Evolutionary conservation across 257 asterid species (phyloP), one percentile per base, ranked within the genome.

Genomic region (Jacaranda mimosifolia): DNA sequence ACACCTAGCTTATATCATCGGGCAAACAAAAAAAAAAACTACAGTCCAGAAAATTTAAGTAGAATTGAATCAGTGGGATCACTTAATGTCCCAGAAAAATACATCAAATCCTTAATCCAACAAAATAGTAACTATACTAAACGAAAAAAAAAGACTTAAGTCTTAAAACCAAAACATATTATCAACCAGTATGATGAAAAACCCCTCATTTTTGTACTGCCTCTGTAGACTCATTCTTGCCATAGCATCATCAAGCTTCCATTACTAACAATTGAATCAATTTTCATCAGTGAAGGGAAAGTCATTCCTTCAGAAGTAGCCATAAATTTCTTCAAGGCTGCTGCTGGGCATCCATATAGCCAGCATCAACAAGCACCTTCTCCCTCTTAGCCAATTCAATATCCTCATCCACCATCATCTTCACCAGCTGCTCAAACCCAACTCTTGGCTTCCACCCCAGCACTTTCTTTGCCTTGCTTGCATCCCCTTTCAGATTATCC

Each of bases 361-460:
- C 99, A 26, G 97, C 97, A 87, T 93, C 97, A 63, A 96, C 99
- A 70, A 96, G 98, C 75, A 96, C 94, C 68, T 91, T 96, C 80
- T 96, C 99, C 58, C 98, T 96, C 83, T 94, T 93, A 1, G 99
- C 99, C 89, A 92, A 74, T 72, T 90, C 97, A 21, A 93, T 55
- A 80, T 96, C 99, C 76, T 96, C 99, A 86, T 93, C 99, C 32
- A 96, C 96, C 98, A 96, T 96, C 99, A 96, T 96, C 88, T 85
- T 93, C 83, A 96, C 98, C 85, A 96, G 85, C 89, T 94, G 84
- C 87, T 90, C 90, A 38, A 96, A 94, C 52, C 98, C 98, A 0
- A 96, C 96, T 73, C 83, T 88, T 0, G 99, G 98, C 72, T 89
- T 92, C 99, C 99, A 94, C 0, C 96, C 97, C 78, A 96, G 69